phyloP scores from a whole-genome alignment of 345 rosid species.

The Salix purpurea region DNA sequence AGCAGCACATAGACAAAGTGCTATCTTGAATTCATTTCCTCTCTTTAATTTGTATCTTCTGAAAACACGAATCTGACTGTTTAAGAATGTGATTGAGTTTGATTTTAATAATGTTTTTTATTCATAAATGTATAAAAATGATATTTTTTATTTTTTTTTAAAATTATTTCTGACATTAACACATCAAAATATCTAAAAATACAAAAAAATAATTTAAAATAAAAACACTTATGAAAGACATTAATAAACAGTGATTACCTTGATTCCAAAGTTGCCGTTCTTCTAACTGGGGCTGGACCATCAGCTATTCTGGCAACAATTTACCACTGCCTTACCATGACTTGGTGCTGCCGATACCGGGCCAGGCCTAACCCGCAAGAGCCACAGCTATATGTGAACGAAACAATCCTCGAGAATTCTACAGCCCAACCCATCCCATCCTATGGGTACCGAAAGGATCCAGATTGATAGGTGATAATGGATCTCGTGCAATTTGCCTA shows the following conservation, averaged over 20 bases:
- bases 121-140: too few relatives aligned
- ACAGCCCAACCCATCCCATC: constrained; percentile 35
- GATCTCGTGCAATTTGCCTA: constrained; percentile 29
- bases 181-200: too few relatives aligned
- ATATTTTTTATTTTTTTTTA: too few relatives aligned
- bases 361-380: background rate
- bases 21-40: background rate
- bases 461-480: constrained; percentile 16
- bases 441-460: constrained; percentile 31
- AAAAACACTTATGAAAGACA: too few relatives aligned
- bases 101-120: too few relatives aligned
- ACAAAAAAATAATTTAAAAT: too few relatives aligned
- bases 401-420: constrained; percentile 12
- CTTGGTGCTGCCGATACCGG: constrained; percentile 23
- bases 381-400: background rate
- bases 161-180: too few relatives aligned
- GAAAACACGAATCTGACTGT: too few relatives aligned
- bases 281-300: constrained; percentile 27
- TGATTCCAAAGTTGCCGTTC: background rate
- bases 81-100: too few relatives aligned
- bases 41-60: background rate
- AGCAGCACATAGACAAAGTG: background rate
- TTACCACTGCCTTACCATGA: constrained; percentile 34
- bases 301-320: constrained; percentile 32
- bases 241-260: background rate